Conservation (phyloP, 1,139 yeast genomes). For the Diutina scorzettiae region DNA sequence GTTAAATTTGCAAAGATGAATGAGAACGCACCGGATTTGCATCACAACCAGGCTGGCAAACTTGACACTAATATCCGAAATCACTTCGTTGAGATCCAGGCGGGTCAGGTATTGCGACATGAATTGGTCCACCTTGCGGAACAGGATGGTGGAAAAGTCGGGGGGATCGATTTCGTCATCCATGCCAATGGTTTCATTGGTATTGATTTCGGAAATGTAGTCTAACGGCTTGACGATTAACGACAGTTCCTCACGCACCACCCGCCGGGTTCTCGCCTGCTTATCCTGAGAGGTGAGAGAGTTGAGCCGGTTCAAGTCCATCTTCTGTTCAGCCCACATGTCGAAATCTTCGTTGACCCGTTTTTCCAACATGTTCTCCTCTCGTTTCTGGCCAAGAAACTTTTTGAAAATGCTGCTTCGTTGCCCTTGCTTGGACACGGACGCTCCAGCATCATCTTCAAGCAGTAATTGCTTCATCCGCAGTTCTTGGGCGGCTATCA, state of each 20-base stretch:
- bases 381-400: slow-evolving; percentile 2
- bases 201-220: slow-evolving; percentile 38
- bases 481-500: slow-evolving; percentile 1
- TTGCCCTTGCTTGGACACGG: not conserved
- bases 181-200: slow-evolving; percentile 24
- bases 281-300: slow-evolving; percentile 63
- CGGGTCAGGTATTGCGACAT: slow-evolving; percentile 18
- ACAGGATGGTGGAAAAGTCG: slow-evolving; percentile 10
- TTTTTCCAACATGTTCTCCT: slow-evolving; percentile 13
- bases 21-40: slow-evolving; percentile 27
- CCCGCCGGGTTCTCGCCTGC: slow-evolving; percentile 54
- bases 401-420: slow-evolving; percentile 2
- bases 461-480: slow-evolving; percentile 1
- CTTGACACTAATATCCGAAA: slow-evolving; percentile 33
- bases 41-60: slow-evolving; percentile 23
- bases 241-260: slow-evolving; percentile 53
- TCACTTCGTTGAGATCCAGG: slow-evolving; percentile 30
- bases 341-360: slow-evolving; percentile 22
- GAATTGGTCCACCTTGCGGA: slow-evolving; percentile 22
- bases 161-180: slow-evolving; percentile 8
- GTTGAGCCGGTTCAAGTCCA: slow-evolving; percentile 64
- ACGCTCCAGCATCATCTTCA: not conserved
- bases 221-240: slow-evolving; percentile 62
- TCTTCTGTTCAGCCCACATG: slow-evolving; percentile 12
- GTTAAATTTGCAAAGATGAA: slow-evolving; percentile 29